These are phyloP conservation scores for Epichloe typhina DNA, from an alignment of 2,329 filamentous ascomycete species.

Conservation along the genomic window DNA sequence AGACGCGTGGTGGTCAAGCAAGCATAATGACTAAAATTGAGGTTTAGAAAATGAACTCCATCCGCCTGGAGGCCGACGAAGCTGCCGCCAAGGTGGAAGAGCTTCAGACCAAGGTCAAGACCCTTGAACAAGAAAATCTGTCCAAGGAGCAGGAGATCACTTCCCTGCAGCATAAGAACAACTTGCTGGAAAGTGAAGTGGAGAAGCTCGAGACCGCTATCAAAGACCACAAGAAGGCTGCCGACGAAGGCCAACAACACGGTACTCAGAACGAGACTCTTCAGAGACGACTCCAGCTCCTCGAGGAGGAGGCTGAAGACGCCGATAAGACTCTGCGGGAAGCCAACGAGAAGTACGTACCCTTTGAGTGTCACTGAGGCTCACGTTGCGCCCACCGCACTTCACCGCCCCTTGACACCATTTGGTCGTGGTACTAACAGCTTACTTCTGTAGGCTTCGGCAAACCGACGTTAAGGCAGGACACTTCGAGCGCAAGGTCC, in stretches of 20 bases:
- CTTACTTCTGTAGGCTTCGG: constrained; percentile 55
- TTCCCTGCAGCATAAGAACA: constrained; percentile 90
- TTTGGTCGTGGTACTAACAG: constrained; percentile 7
- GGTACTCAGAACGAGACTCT: constrained; percentile 86
- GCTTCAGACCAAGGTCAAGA: constrained; percentile 75
- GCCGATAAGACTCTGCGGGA: constrained; percentile 93
- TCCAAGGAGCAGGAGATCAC: constrained; percentile 97
- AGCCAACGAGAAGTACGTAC: constrained; percentile 90
- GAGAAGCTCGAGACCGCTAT: constrained; percentile 80
- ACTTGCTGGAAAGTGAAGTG: constrained; percentile 75
- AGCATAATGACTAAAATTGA: constrained; percentile 5
- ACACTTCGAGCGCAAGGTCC: constrained; percentile 98
- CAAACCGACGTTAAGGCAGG: constrained; percentile 99
- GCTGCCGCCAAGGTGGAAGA: constrained; percentile 72
- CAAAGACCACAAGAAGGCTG: constrained; percentile 77
- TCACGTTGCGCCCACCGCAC: not conserved
- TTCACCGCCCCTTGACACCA: not conserved
- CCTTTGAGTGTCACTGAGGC: not conserved
- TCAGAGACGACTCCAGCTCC: constrained; percentile 81
- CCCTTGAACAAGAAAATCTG: constrained; percentile 85
- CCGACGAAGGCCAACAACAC: constrained; percentile 69
- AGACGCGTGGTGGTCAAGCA: not conserved
- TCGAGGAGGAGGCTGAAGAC: constrained; percentile 96
- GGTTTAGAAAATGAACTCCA: constrained; percentile 77
- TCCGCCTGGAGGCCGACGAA: constrained; percentile 89